Percentiles rank a stretch among this genome's conserved stretches.
Evolutionary conservation across 305 asterid genomes (phyloP).

Genomic region (Fraxinus velutina): DNA sequence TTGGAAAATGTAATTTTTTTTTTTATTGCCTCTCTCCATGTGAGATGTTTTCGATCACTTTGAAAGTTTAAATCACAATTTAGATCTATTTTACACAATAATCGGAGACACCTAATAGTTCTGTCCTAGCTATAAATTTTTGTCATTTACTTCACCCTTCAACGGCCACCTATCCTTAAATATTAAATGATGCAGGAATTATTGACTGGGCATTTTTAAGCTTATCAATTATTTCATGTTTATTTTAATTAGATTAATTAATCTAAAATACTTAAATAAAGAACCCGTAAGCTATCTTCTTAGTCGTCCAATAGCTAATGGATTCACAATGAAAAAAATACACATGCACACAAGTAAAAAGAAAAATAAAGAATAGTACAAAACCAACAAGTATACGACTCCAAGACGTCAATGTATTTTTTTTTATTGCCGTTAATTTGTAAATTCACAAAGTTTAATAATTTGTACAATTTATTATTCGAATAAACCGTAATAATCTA

Average conservation of each 20-base stretch:
- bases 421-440: neutral
- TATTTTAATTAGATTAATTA: neutral
- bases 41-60: neutral
- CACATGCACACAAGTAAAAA: neutral
- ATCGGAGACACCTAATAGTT: neutral
- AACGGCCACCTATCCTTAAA: neutral
- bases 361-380: neutral
- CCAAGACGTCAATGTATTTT: neutral
- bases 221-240: neutral
- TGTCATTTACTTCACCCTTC: neutral
- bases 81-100: too few relatives aligned
- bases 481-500: neutral
- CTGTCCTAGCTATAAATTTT: neutral
- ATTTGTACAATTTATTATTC: neutral
- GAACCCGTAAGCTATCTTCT: neutral
- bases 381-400: neutral
- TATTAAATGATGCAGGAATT: neutral
- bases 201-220: neutral
- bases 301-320: neutral
- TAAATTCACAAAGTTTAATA: neutral
- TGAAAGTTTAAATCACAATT: too few relatives aligned
- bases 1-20: too few relatives aligned
- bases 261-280: neutral
- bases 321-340: neutral
- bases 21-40: neutral